phyloP scores from a whole-genome alignment of 176 grass and related monocot genomes.

The Raddia guianensis region DNA sequence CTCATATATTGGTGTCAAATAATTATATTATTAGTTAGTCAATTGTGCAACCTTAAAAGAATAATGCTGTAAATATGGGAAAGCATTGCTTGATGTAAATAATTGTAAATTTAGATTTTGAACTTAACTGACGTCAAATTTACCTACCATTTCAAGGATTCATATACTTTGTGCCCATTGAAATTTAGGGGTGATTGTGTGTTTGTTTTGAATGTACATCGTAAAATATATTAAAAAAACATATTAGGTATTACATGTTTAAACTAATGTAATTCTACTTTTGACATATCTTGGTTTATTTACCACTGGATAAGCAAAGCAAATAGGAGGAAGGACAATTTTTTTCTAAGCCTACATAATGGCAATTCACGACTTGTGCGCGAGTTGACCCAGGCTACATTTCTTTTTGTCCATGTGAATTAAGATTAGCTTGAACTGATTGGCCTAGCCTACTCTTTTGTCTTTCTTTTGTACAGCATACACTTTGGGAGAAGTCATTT shows the following conservation, averaged over 20 bases:
- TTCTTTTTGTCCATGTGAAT: too few relatives aligned
- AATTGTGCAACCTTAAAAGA: neutral
- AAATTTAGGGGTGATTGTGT: neutral
- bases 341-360: neutral
- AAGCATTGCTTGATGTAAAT: neutral
- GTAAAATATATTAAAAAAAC: neutral
- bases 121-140: neutral
- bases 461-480: too few relatives aligned
- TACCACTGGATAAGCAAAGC: neutral
- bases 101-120: slow-evolving; percentile 7
- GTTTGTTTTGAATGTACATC: neutral
- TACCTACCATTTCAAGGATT: neutral
- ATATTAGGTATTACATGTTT: neutral
- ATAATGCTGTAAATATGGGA: neutral
- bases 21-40: neutral
- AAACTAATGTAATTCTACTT: neutral
- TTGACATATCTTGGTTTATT: neutral
- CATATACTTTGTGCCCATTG: neutral
- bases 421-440: too few relatives aligned
- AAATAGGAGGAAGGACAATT: neutral
- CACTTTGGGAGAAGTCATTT: neutral
- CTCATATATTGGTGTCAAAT: slow-evolving; percentile 1
- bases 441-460: too few relatives aligned
- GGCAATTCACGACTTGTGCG: neutral
- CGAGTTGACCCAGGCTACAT: neutral